Evolutionary conservation across 106 monocot genomes (phyloP), one percentile per base, ranked within the genome.

Genomic region (Dactylorhiza incarnata): DNA sequence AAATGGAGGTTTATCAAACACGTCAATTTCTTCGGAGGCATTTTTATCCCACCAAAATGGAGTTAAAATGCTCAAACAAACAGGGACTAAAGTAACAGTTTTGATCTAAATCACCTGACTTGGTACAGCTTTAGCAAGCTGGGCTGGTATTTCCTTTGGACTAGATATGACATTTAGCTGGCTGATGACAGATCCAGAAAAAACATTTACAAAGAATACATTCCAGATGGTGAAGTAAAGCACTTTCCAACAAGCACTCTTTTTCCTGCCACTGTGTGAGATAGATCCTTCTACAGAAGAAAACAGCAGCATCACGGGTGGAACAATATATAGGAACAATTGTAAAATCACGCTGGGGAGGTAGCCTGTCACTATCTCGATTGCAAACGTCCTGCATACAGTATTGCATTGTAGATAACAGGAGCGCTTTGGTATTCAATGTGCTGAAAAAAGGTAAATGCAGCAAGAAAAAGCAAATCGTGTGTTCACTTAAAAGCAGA

Each of bases 151-250:
- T 20, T 82, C 84, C 73, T 89, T 97, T 71, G 94, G 97, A 69
- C 79, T 97, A 80, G 89, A 88, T 58, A 92, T 62, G 19, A 78
- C 79, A 79, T 89, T 85, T 68, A 97, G 53, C 75, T 97, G 97
- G 75, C 73, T 84, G 74, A 94, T 91, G 26, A 89, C 74, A 73
- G 97, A 91, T 37, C 93, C 93, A 73, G 97, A 97, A 29, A 97
- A 81, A 22, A 97, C 91, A 88, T 89, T 97, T 29, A 85, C 94
- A 87, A 94, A 91, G 78, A 97, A 97, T 10, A 97, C 86, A 82
- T 97, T 97, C 97, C 97, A 97, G 51, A 97, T 89, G 52, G 75
- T 88, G 84, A 97, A 97, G 76, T 83, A 94, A 43, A 97, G 68
- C 48, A 97, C 90, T 86, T 97, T 97, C 29, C 50, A 84, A 68